phyloP scores from a whole-genome alignment of 345 rosid genomes.

The Brassica cretica region DNA sequence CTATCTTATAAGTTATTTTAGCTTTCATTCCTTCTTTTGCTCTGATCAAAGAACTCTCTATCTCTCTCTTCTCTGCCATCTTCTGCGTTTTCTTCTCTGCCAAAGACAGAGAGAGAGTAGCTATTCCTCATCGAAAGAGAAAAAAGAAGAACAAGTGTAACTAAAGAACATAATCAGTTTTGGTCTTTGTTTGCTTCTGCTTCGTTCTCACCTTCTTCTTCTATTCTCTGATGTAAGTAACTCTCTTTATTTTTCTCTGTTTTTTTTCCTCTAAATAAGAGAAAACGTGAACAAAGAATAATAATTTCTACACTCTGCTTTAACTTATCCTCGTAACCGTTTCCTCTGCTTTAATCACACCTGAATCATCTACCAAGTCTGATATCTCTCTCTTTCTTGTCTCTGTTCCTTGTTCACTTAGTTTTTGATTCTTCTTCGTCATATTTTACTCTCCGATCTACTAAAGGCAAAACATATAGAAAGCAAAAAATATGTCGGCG shows the following conservation, averaged over 20 bases:
- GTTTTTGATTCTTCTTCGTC: too few relatives aligned
- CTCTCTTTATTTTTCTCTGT: constrained; percentile 6
- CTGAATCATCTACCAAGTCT: constrained; percentile 15
- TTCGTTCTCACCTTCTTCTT: constrained; percentile 34
- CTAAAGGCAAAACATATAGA: neutral
- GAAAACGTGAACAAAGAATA: constrained; percentile 15
- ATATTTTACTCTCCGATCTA: constrained; percentile 23
- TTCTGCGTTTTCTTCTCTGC: constrained; percentile 20
- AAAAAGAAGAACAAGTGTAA: constrained; percentile 18
- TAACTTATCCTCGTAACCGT: neutral
- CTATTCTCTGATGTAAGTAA: constrained; percentile 31
- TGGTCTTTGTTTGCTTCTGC: constrained; percentile 33
- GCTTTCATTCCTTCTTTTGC: constrained; percentile 39
- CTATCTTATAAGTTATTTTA: constrained; percentile 32
- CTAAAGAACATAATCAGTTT: constrained; percentile 4
- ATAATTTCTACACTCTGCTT: constrained; percentile 13
- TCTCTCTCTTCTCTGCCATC: constrained; percentile 31
- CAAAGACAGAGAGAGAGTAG: neutral
- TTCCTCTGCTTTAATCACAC: constrained; percentile 7
- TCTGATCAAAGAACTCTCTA: constrained; percentile 33
- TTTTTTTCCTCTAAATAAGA: neutral
- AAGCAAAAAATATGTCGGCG: constrained; percentile 57
- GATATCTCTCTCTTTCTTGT: neutral
- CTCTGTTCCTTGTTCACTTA: too few relatives aligned
- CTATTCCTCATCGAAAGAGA: neutral